Percentiles rank a stretch among this genome's conserved stretches.
Evolutionary conservation across 2,329 filamentous ascomycete species (phyloP).

Genomic region (Thelonectria blattea): DNA sequence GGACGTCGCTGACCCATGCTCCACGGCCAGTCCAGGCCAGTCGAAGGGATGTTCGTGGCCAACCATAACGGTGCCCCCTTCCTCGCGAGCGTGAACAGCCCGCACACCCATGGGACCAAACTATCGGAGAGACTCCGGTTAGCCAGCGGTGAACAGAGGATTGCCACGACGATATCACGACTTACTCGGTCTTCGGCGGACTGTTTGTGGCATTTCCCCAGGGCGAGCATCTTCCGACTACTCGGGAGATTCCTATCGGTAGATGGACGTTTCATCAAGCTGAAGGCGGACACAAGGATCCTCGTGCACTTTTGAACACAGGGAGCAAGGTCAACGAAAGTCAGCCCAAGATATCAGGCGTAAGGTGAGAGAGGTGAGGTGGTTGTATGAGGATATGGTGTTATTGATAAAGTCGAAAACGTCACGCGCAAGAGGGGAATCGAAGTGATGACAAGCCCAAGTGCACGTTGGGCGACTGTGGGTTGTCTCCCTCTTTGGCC

Average conservation of each 20-base stretch:
- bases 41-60: conserved; percentile 37
- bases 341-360: too few relatives aligned
- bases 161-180: not conserved
- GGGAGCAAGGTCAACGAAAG: too few relatives aligned
- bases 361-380: too few relatives aligned
- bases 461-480: too few relatives aligned
- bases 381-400: too few relatives aligned
- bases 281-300: too few relatives aligned
- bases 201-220: conserved; percentile 48
- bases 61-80: conserved; percentile 33
- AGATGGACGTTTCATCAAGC: not conserved
- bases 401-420: too few relatives aligned
- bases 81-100: conserved; percentile 46
- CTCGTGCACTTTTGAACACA: too few relatives aligned
- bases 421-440: too few relatives aligned
- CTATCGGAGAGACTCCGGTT: conserved; percentile 32
- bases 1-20: conserved; percentile 32
- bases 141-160: conserved; percentile 10
- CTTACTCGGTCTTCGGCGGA: conserved; percentile 46
- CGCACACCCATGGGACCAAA: conserved; percentile 45
- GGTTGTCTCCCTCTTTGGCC: too few relatives aligned
- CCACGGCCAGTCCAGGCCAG: conserved; percentile 38
- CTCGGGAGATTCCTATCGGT: not conserved
- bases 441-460: too few relatives aligned
- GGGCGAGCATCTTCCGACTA: conserved; percentile 29